These are phyloP conservation scores for Debaryomyces sp. DNA, from an alignment of 1,139 yeast species.

Conservation along the genomic window DNA sequence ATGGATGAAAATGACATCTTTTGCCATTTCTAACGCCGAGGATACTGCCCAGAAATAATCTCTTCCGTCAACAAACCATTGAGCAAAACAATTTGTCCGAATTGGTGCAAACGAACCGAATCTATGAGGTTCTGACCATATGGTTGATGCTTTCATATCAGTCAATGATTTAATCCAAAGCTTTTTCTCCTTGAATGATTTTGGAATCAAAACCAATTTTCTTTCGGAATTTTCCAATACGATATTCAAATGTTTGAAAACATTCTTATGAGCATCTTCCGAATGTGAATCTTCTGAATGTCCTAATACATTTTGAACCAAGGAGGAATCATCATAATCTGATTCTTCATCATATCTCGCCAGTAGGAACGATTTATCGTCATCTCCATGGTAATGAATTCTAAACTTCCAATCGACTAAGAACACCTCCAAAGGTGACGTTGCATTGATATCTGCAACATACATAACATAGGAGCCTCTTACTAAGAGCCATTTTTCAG, in stretches of 20 bases:
- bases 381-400: slow-evolving; percentile 51
- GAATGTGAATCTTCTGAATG: slow-evolving; percentile 24
- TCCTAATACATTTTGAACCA: slow-evolving; percentile 29
- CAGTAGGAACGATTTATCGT: slow-evolving; percentile 22
- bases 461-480: slow-evolving; percentile 84
- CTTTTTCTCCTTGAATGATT: slow-evolving; percentile 67
- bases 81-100: slow-evolving; percentile 81
- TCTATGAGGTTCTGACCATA: slow-evolving; percentile 75
- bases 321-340: slow-evolving; percentile 48
- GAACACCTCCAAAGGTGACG: slow-evolving; percentile 89
- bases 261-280: slow-evolving; percentile 20
- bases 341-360: slow-evolving; percentile 43
- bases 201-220: slow-evolving; percentile 71
- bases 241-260: slow-evolving; percentile 53
- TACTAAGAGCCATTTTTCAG: slow-evolving; percentile 88
- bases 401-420: slow-evolving; percentile 74
- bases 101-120: slow-evolving; percentile 94
- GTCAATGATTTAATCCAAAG: slow-evolving; percentile 78
- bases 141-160: slow-evolving; percentile 65
- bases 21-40: slow-evolving; percentile 90
- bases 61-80: slow-evolving; percentile 96
- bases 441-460: slow-evolving; percentile 82
- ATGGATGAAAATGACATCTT: slow-evolving; percentile 90
- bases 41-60: slow-evolving; percentile 98
- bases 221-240: slow-evolving; percentile 82